Conservation (phyloP, 352 stramenopile genomes). For the Phytophthora gonapodyides region DNA sequence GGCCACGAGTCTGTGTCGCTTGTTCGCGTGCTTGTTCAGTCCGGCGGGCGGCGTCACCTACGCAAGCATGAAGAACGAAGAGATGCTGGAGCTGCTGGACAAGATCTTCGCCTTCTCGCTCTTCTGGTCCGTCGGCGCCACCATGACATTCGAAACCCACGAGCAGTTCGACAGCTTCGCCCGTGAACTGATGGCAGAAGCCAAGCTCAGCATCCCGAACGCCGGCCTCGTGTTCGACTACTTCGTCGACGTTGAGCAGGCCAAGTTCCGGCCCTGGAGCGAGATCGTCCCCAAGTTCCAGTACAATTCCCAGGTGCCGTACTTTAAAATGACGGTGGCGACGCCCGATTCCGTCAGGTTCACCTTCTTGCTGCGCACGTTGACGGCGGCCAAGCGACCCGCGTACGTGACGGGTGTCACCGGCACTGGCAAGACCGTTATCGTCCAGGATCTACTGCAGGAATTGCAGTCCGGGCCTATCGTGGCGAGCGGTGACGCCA, state of each 20-base stretch:
- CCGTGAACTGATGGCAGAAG: slow-evolving; percentile 56
- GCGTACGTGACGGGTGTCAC: slow-evolving; percentile 91
- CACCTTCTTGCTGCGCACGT: slow-evolving; percentile 54
- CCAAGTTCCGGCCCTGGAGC: slow-evolving; percentile 54
- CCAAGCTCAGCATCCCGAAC: slow-evolving; percentile 62
- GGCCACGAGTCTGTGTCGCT: slow-evolving; percentile 81
- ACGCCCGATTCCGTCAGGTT: slow-evolving; percentile 78
- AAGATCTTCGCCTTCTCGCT: slow-evolving; percentile 91
- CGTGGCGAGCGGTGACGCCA: slow-evolving; percentile 15
- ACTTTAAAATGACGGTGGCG: slow-evolving; percentile 85
- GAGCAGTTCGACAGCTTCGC: slow-evolving; percentile 83
- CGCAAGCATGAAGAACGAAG: slow-evolving; percentile 35
- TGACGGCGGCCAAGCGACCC: slow-evolving; percentile 72
- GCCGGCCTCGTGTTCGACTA: slow-evolving; percentile 85
- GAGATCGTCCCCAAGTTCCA: slow-evolving; percentile 74
- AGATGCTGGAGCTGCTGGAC: slow-evolving; percentile 59
- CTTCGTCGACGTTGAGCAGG: slow-evolving; percentile 71
- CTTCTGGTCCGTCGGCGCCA: slow-evolving; percentile 91
- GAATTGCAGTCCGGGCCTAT: slow-evolving; percentile 44
- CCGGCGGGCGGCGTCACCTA: slow-evolving; percentile 36
- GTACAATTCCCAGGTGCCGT: slow-evolving; percentile 60
- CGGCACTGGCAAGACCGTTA: slow-evolving; percentile 90
- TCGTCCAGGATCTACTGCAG: slow-evolving; percentile 78
- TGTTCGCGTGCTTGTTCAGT: slow-evolving; percentile 87
- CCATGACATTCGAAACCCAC: slow-evolving; percentile 77